These are phyloP conservation scores for Botrytis fragariae DNA, from an alignment of 2,329 filamentous ascomycete genomes.

Conservation along the genomic window DNA sequence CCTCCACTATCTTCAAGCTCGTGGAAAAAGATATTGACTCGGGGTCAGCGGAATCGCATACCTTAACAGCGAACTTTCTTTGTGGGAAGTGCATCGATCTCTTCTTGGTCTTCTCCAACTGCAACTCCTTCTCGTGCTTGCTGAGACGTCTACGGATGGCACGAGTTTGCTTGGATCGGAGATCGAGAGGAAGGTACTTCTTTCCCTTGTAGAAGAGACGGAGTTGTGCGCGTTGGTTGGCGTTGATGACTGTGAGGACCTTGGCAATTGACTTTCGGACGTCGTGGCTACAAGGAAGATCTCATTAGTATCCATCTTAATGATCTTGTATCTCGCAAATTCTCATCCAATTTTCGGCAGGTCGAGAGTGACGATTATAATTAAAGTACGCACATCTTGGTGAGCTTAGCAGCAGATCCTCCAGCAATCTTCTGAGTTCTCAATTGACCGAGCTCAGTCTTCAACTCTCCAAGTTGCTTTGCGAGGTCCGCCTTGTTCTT, in stretches of 20 bases:
- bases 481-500: constrained; percentile 99
- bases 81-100: constrained; percentile 93
- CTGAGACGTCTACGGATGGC: constrained; percentile 95
- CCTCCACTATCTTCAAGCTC: not conserved
- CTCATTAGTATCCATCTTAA: not conserved
- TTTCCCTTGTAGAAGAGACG: constrained; percentile 99
- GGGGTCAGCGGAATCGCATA: constrained; percentile 22
- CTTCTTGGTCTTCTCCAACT: constrained; percentile 96
- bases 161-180: constrained; percentile 97
- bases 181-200: constrained; percentile 98
- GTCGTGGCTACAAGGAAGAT: constrained; percentile 69
- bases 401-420: constrained; percentile 92
- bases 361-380: not conserved
- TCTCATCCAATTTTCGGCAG: not conserved
- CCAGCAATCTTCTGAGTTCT: constrained; percentile 97
- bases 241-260: constrained; percentile 99
- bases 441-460: constrained; percentile 93
- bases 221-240: constrained; percentile 97
- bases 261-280: constrained; percentile 99
- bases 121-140: constrained; percentile 80
- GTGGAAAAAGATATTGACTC: not conserved
- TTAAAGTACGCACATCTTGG: constrained; percentile 75
- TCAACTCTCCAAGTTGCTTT: constrained; percentile 92
- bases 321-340: not conserved
- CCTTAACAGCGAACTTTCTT: constrained; percentile 99